Conservation (phyloP, 2,329 filamentous ascomycete genomes). For the Akanthomyces muscarius region DNA sequence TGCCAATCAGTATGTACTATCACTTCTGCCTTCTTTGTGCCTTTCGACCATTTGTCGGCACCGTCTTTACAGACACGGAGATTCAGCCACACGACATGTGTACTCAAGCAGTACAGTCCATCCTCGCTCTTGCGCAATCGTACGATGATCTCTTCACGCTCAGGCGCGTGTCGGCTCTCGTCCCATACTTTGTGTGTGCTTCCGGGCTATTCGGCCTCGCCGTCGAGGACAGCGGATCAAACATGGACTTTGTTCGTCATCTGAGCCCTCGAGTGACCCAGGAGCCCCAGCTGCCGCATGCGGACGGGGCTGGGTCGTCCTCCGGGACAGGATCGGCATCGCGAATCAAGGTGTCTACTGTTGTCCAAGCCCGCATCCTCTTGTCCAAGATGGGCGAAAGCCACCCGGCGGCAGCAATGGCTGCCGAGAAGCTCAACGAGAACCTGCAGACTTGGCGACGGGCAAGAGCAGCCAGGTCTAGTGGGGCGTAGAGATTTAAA, state of each 20-base stretch:
- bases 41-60: constrained; percentile 17
- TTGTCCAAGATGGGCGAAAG: constrained; percentile 14
- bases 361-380: constrained; percentile 12
- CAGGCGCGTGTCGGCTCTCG: constrained; percentile 18
- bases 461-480: neutral
- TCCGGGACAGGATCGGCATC: neutral
- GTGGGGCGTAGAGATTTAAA: neutral
- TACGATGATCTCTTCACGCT: constrained; percentile 23
- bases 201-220: constrained; percentile 16
- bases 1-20: constrained; percentile 20
- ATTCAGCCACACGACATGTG: constrained; percentile 11
- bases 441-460: neutral
- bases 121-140: constrained; percentile 18
- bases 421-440: neutral
- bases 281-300: no score
- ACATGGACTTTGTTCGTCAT: neutral
- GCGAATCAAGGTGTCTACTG: constrained; percentile 9
- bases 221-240: neutral
- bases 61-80: neutral
- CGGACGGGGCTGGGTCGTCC: neutral
- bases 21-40: constrained; percentile 20
- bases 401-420: constrained; percentile 1
- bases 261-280: neutral
- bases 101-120: neutral
- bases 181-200: constrained; percentile 21